Percentiles rank a stretch among this genome's conserved stretches.
Conservation (phyloP, 2,329 filamentous ascomycete species). For the Aspergillus sp. region DNA sequence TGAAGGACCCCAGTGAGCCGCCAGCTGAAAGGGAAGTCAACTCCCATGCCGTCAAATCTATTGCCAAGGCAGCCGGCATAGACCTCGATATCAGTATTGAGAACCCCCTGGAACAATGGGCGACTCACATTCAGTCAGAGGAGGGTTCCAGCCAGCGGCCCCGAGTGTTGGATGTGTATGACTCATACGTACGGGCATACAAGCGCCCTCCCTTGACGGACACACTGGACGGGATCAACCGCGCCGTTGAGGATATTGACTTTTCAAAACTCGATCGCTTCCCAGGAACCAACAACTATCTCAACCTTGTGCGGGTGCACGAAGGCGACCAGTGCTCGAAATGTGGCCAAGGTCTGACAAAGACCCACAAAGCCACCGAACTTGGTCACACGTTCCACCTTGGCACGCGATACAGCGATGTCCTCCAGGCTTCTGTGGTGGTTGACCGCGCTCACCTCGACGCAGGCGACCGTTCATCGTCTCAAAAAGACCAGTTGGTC, state of each 20-base stretch:
- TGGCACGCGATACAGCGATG: constrained; percentile 80
- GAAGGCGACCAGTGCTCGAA: constrained; percentile 72
- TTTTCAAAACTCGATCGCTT: constrained; percentile 41
- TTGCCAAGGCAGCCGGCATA: constrained; percentile 53
- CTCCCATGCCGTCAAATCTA: constrained; percentile 64
- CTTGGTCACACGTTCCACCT: constrained; percentile 94
- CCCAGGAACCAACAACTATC: constrained; percentile 42
- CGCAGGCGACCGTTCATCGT: constrained; percentile 20
- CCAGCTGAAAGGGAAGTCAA: constrained; percentile 51
- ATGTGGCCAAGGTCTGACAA: constrained; percentile 65
- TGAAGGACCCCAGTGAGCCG: constrained; percentile 32
- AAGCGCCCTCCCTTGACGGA: constrained; percentile 42
- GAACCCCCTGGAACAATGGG: constrained; percentile 58
- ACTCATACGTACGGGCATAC: constrained; percentile 43
- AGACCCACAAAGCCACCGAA: constrained; percentile 75
- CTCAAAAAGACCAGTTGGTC: constrained; percentile 37
- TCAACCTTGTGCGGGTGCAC: constrained; percentile 66
- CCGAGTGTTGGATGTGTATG: constrained; percentile 43
- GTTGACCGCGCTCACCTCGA: constrained; percentile 37
- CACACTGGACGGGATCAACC: constrained; percentile 32
- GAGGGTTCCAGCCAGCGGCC: constrained; percentile 30
- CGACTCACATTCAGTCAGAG: constrained; percentile 35
- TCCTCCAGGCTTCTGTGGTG: constrained; percentile 66
- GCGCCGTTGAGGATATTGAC: constrained; percentile 32
- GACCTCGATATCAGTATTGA: constrained; percentile 72